Base-by-base conservation (phyloP, 345 rosid species). In the Mallotus nudiflorus region DNA sequence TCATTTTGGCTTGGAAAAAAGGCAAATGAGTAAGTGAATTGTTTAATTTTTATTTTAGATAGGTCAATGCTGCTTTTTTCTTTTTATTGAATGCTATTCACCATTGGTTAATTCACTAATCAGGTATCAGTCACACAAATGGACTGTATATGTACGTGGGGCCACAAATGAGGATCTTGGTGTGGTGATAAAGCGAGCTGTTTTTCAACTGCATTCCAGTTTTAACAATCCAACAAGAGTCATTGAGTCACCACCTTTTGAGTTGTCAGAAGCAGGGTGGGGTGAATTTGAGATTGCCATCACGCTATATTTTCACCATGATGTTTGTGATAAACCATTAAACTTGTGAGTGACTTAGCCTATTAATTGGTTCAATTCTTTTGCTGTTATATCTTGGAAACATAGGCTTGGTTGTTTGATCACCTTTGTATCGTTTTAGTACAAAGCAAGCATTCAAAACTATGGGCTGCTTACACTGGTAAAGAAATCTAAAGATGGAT, bases 1-100 rank as follows among this genome's bases (percentile, higher is more conserved):
- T 89, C 93, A 31, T 88, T 85, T 62, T 90, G 96, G 93, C 93
- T 90, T 62, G 93, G 93, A 35, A 88, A 90, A 80, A 88, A 85
- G 83, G 93, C 96, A 55, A 88, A 86, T 62, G 96, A 90, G 93
- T 90, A 81, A 82, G 88, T 83, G 37, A 60, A 31, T 15, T 75
- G 57, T 58, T 68, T 14, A 62, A n/a, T n/a, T 20, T 42, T 49
- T 70, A 33, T 13, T 48, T 59, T 24, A 39, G 31, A 5, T 49
- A 15, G n/a, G 25, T 24, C 33, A 35, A 22, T 28, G 8, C 22
- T 28, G 27, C 16, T 18, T 57, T 9, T 27, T 48, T n/a, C 28
- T 65, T 65, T 27, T 48, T n/a, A 40, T 65, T 65, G 16, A 28
- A 44, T 65, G 44, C 22, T 50, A 55, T 39, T 45, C 55, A 44